phyloP scores from a whole-genome alignment of 768 basidiomycete genomes.

The Leccinum fibrillosum region DNA sequence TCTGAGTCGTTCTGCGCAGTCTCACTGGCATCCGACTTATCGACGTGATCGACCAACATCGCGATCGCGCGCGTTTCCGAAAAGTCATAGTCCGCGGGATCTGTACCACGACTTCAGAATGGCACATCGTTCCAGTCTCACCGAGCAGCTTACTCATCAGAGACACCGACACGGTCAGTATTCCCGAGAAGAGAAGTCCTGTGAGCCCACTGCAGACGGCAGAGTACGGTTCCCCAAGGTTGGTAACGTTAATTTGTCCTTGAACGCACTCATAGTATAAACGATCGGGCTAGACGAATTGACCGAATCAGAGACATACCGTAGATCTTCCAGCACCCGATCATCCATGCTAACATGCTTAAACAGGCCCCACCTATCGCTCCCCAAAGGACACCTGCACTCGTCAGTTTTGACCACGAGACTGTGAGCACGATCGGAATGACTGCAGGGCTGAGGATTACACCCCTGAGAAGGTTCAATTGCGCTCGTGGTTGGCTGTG shows the following conservation, averaged over 20 bases:
- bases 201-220: slow-evolving; percentile 39
- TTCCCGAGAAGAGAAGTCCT: slow-evolving; percentile 36
- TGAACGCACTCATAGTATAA: background rate
- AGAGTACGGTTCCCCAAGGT: slow-evolving; percentile 39
- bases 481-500: background rate
- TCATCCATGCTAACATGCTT: slow-evolving; percentile 50
- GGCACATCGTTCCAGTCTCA: background rate
- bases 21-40: background rate
- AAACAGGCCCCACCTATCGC: slow-evolving; percentile 39
- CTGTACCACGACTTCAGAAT: slow-evolving; percentile 13
- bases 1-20: slow-evolving; percentile 1
- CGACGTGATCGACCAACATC: slow-evolving; percentile 22
- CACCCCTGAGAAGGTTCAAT: slow-evolving; percentile 35
- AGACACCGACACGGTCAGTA: slow-evolving; percentile 35
- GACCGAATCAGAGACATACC: slow-evolving; percentile 21
- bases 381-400: slow-evolving; percentile 38
- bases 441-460: slow-evolving; percentile 48
- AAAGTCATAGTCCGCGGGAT: slow-evolving; percentile 39
- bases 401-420: slow-evolving; percentile 44
- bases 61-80: slow-evolving; percentile 34
- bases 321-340: slow-evolving; percentile 49
- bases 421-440: slow-evolving; percentile 47
- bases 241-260: slow-evolving; percentile 36
- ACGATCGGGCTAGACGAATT: background rate
- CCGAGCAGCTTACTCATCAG: slow-evolving; percentile 28